A percentile compares a stretch with the other conserved stretches of the same genome.
Conservation (phyloP, 2,329 filamentous ascomycete genomes). For the Trichoderma sp. region DNA sequence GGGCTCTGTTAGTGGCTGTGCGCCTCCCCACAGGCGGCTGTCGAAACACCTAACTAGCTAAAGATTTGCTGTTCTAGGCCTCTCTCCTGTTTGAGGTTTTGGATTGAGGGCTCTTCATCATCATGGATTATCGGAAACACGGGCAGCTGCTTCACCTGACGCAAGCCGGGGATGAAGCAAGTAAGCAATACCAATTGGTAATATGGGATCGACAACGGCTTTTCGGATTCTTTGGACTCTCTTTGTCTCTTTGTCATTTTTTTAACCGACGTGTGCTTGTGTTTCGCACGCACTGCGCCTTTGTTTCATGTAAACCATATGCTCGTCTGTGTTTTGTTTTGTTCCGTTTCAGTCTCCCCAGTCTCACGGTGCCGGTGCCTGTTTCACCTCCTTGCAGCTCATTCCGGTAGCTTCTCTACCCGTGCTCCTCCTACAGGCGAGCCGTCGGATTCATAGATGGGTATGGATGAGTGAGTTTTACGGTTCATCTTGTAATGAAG, state of each 20-base stretch:
- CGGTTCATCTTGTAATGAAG: background rate
- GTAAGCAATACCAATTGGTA: no score
- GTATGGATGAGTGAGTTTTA: background rate
- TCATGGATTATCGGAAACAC: background rate
- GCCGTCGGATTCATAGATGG: background rate
- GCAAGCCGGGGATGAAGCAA: background rate
- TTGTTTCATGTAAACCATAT: background rate
- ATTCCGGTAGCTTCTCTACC: background rate
- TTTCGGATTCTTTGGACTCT: background rate
- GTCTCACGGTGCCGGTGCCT: background rate
- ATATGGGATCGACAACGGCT: background rate
- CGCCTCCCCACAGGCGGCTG: background rate
- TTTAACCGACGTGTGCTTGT: background rate
- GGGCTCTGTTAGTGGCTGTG: background rate
- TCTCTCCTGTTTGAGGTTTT: background rate
- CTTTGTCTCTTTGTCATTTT: background rate
- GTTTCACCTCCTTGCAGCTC: background rate
- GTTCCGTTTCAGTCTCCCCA: constrained; percentile 2
- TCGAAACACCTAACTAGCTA: background rate
- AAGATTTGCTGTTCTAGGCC: background rate
- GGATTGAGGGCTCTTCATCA: background rate
- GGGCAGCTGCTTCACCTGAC: background rate
- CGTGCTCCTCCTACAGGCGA: background rate
- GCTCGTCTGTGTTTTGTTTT: background rate
- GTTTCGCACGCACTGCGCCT: background rate